Percentiles rank a stretch among this genome's conserved stretches.
These are phyloP conservation scores for Metschnikowia noctiluminum DNA, from an alignment of 805 yeast species.

Conservation along the genomic window DNA sequence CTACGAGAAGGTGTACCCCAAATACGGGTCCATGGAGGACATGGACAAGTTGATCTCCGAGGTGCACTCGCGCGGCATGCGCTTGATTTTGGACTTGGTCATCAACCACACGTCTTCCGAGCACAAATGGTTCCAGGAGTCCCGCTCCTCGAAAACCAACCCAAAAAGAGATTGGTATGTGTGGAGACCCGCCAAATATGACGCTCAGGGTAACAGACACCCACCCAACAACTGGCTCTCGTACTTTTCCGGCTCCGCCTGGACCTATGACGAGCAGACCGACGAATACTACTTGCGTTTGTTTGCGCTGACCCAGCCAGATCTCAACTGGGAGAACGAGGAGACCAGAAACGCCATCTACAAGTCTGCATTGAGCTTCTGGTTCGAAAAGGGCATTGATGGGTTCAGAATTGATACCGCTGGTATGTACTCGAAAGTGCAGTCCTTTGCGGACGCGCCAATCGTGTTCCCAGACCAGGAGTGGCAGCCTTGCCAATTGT, in stretches of 20 bases:
- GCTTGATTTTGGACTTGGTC: constrained; percentile 52
- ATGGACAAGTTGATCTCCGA: constrained; percentile 47
- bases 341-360: constrained; percentile 39
- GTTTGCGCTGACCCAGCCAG: constrained; percentile 56
- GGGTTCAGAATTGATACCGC: constrained; percentile 61
- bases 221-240: constrained; percentile 60
- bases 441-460: constrained; percentile 47
- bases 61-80: constrained; percentile 48
- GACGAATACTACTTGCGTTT: constrained; percentile 54
- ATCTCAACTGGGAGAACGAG: constrained; percentile 58
- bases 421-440: constrained; percentile 49
- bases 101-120: constrained; percentile 56
- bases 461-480: constrained; percentile 37
- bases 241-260: constrained; percentile 52
- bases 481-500: constrained; percentile 36
- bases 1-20: constrained; percentile 49
- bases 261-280: constrained; percentile 53
- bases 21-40: constrained; percentile 53
- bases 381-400: constrained; percentile 56
- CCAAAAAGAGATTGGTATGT: constrained; percentile 62
- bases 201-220: constrained; percentile 45
- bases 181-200: constrained; percentile 51
- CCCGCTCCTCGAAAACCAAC: constrained; percentile 46
- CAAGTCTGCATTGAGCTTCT: constrained; percentile 46
- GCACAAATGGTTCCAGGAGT: constrained; percentile 58